These are phyloP conservation scores for Xylariaceae sp. DNA, from an alignment of 2,329 filamentous ascomycete genomes.

Conservation along the genomic window DNA sequence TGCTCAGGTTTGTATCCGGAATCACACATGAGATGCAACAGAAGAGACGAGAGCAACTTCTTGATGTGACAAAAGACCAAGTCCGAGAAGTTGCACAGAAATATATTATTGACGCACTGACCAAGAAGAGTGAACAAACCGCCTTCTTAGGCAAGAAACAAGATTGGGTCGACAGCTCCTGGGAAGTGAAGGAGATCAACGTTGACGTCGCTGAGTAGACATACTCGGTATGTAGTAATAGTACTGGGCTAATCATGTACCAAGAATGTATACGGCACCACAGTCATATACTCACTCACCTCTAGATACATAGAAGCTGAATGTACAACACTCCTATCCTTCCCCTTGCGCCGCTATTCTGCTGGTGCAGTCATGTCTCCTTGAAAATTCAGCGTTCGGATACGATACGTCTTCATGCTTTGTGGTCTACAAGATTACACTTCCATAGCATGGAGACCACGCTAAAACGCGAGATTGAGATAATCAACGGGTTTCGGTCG, in stretches of 20 bases:
- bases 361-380: background rate
- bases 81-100: conserved; percentile 77
- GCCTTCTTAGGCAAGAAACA: conserved; percentile 81
- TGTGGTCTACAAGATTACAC: conserved; percentile 24
- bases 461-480: conserved; percentile 57
- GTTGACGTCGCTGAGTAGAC: conserved; percentile 40
- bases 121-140: conserved; percentile 56
- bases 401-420: conserved; percentile 60
- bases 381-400: conserved; percentile 48
- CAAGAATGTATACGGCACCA: conserved; percentile 32
- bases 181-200: conserved; percentile 75
- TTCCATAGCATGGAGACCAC: conserved; percentile 55
- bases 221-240: conserved; percentile 19
- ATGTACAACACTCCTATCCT: conserved; percentile 14
- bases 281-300: conserved; percentile 37
- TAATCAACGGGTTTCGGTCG: conserved; percentile 24
- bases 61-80: conserved; percentile 79
- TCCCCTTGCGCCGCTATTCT: background rate
- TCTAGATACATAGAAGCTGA: conserved; percentile 28
- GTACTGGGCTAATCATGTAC: conserved; percentile 22
- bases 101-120: conserved; percentile 68
- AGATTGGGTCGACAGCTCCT: conserved; percentile 68
- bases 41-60: conserved; percentile 71
- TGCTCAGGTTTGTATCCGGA: conserved; percentile 78
- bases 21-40: conserved; percentile 89